These are phyloP conservation scores for Stachybotrys elegans DNA, from an alignment of 2,329 filamentous ascomycete species.

Conservation along the genomic window DNA sequence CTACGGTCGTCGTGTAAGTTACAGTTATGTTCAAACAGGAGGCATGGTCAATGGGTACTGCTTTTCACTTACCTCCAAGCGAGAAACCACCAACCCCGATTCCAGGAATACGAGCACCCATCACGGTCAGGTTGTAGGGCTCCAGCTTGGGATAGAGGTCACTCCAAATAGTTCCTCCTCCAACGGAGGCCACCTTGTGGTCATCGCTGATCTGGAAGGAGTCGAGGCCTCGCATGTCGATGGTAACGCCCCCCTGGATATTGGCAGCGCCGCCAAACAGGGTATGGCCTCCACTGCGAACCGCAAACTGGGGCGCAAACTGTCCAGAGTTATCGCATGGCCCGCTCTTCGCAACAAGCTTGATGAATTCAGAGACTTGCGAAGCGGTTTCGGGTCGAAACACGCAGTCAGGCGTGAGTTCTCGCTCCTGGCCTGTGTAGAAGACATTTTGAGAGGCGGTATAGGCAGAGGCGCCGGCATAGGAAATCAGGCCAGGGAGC, in stretches of 20 bases:
- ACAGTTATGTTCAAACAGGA: neutral
- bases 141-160: conserved; percentile 14
- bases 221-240: conserved; percentile 19
- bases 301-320: neutral
- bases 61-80: conserved; percentile 4
- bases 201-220: conserved; percentile 13
- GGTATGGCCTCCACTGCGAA: neutral
- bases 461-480: neutral
- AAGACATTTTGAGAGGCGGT: neutral
- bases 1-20: neutral
- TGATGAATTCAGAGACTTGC: neutral
- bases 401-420: neutral
- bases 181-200: conserved; percentile 9
- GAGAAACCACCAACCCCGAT: conserved; percentile 1
- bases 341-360: neutral
- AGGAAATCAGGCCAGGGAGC: neutral
- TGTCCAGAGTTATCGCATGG: neutral
- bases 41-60: neutral
- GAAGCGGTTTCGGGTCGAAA: neutral
- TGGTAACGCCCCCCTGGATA: conserved; percentile 20
- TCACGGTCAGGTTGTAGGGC: conserved; percentile 12
- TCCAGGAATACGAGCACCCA: conserved; percentile 15
- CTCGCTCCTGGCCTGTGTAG: neutral
- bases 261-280: conserved; percentile 13
- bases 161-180: conserved; percentile 14